Evolutionary conservation across 2,329 filamentous ascomycete genomes (phyloP), one percentile per base, ranked within the genome.

Genomic region (Ceratocystis huliohia): DNA sequence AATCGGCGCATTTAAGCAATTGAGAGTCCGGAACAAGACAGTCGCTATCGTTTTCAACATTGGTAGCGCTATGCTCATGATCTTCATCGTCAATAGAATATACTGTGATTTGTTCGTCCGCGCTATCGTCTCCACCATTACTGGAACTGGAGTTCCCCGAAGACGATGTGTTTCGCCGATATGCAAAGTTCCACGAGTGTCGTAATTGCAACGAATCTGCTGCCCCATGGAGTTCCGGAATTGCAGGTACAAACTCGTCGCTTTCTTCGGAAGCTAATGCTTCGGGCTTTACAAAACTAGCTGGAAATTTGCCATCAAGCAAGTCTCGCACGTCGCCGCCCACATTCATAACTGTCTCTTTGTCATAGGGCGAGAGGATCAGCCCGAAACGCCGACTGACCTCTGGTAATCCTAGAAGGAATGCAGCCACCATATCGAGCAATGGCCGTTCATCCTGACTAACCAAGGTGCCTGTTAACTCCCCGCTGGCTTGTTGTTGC

Each of bases 311-410:
- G 1, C 66, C 66, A 22, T 33, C 30, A 5, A 65, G n/a, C 37
- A 67, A 33, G 50, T 67, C 66, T 20, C 41, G 13, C 28, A 63
- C 66, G 62, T 67, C 66, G 13, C 66, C 66, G 17, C 64, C 62
- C 1, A 56, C 63, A 61, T 67, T 56, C 17, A 22, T 44, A 13
- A 67, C 66, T 1, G 15, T 64, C n/a, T 37, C 50, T 33, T 46
- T 28, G 5, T 65, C 64, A 37, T 57, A 22, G 20, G 17, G 15
- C 17, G 64, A 45, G 37, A 65, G 53, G 10, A 59, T 45, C 37
- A 65, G 22, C 13, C 64, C 64, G 20, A 65, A 57, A 41, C 64
- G 64, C 33, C 64, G 64, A 28, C 64, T 65, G 20, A 65, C 56
- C 22, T 65, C 64, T 22, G 64, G 64, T 7, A 65, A 56, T 5